Conservation (phyloP, 345 rosid species). For the Diplotaxis tenuifolia region DNA sequence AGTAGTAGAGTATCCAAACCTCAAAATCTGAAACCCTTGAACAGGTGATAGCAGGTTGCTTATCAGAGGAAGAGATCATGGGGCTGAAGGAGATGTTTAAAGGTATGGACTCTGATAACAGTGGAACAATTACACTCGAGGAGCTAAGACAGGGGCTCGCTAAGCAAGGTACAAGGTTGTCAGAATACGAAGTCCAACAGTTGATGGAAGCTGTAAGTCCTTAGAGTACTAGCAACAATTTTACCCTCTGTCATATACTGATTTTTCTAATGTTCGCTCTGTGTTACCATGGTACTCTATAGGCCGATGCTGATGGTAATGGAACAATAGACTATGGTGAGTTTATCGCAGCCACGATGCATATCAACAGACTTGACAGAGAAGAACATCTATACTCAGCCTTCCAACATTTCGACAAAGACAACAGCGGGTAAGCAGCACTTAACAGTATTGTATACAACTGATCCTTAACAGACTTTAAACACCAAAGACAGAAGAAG, state of each 20-base stretch:
- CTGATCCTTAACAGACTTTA: not conserved
- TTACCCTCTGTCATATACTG: not conserved
- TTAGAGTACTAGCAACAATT: not conserved
- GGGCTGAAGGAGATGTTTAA: constrained; percentile 62
- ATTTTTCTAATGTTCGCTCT: not conserved
- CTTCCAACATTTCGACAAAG: constrained; percentile 73
- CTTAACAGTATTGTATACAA: not conserved
- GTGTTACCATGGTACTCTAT: not conserved
- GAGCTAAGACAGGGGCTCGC: constrained; percentile 64
- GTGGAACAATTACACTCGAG: constrained; percentile 64
- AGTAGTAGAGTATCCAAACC: not conserved
- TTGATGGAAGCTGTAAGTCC: constrained; percentile 63
- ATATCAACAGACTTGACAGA: constrained; percentile 61
- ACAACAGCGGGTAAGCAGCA: constrained; percentile 66
- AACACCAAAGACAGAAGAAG: not conserved
- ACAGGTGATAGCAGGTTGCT: constrained; percentile 55
- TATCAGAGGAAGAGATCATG: constrained; percentile 69
- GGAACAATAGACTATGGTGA: constrained; percentile 63
- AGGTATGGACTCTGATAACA: constrained; percentile 57
- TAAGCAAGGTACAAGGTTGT: constrained; percentile 57
- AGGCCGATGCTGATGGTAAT: constrained; percentile 61
- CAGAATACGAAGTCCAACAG: constrained; percentile 57
- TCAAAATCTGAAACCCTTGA: not conserved
- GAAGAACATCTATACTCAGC: constrained; percentile 77
- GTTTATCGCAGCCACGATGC: constrained; percentile 66